Evolutionary conservation across 495 filamentous ascomycete genomes (phyloP), one percentile per base, ranked within the genome.

Genomic region (Tuber microsphaerosporum): DNA sequence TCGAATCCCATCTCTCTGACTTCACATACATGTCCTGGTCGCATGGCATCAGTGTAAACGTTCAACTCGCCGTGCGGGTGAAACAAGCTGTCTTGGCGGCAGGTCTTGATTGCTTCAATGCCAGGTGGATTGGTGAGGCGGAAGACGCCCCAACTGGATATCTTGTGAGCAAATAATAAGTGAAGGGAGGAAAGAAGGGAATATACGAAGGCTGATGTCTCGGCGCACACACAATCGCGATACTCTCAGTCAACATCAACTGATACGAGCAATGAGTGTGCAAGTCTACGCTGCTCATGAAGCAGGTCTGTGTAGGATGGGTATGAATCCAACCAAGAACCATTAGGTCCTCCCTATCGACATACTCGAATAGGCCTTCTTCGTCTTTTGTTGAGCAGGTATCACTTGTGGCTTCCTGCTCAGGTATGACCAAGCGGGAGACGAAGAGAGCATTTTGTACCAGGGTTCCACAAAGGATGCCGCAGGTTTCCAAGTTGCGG

Each of bases 291-390:
- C 91, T 94, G 84, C 93, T 97, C 93, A 99, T 95, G 83, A 99
- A 99, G 83, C 95, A 99, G 2, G 93, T 97, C 85, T 99, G 96
- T 0, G 90, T 92, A 0, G 95, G 95, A 83, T 99, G 95, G 0
- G 95, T 99, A 83, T 99, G 95, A 74, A 99, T 99, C 95, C 95
- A 99, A 73, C 95, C 95, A 14, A 97, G 87, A 75, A 95, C 90
- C 85, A 97, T 90, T 56, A 98, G 82, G 69, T 97, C 92, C 79
- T 97, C 90, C 10, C 86, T 87, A 78, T 94, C 90, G 80, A 92
- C 94, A 82, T 94, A 98, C 45, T 96, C 92, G 69, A 97, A 92
- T 37, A 97, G 87, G 0, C 88, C 89, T 48, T 86, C 87, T 81
- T 97, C 94, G 79, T 97, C 94, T 41, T 92, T 88, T 7, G 91